Base-by-base conservation (phyloP, 306 rosid genomes). In the Castanea sativa region DNA sequence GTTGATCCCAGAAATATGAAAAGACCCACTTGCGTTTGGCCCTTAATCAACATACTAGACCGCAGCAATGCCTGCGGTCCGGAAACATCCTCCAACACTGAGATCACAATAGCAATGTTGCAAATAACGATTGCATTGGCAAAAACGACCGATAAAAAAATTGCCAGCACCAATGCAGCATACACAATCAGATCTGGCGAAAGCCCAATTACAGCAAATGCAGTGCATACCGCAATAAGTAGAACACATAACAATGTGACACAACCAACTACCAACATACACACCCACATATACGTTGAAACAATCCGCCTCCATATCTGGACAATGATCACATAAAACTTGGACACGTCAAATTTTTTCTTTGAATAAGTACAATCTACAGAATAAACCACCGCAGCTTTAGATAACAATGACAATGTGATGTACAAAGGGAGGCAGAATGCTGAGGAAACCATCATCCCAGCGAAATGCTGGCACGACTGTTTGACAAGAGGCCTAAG, bases 11-110 rank as follows among this genome's bases (percentile, higher is more conserved):
- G 91, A 82, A 76, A 93, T 65, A 96, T 96, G 55, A 93, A 81
- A 41, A 96, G 83, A 75, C 98, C 99, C 67, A 93, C 99, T 81
- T 93, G 99, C 27, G 96, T 92, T 74, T 92, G 98, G 9, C 97
- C 99, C 85, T 85, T 89, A 75, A 96, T 89, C 76, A 96, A 76
- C 52, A 85, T 80, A 73, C 89, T 85, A 2, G 99, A 90, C 73
- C 88, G 87, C 68, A 96, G 78, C 90, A 96, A 76, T 21, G 99
- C 97, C 88, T 87, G 96, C 1, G 98, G 95, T 4, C 99, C 99
- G 0, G 98, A 90, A 81, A 91, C 91, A 82, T 96, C 96, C 89
- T 96, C 98, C 86, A 93, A 80, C 21, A 91, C 96, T 60, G 94
- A 84, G 76, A 93, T 91, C 72, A 96, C 99, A 82, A 91, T 75